Evolutionary conservation across 2,329 filamentous ascomycete genomes (phyloP), one percentile per base, ranked within the genome.

Genomic region (Fusarium gaditjirri): DNA sequence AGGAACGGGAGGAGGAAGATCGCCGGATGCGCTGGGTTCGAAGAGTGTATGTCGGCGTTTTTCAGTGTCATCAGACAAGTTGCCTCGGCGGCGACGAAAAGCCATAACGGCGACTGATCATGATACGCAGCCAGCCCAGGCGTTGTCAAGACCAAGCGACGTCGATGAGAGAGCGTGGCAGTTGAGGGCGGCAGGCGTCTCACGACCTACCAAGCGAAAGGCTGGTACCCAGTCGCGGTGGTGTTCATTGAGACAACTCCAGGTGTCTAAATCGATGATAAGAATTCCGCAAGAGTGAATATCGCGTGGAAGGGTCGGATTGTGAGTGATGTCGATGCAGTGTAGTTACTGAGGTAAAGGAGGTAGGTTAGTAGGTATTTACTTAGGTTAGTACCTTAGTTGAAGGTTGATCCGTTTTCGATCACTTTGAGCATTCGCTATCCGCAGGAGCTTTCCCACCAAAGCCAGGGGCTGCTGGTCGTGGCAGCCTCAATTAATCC

Each of bases 51-150:
- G 87, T 58, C 86, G 86, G 78, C 86, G 86, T 83, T 88, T 88
- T 73, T 90, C 87, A 70, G 83, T 84, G 78, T 90, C 88, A 84
- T 86, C 89, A 82, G 85, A 87, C 84, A 85, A 83, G 76, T 86
- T 87, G 83, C 87, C 88, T 80, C 87, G 87, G 80, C 88, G 88
- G 82, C 88, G 88, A 82, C 90, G 83, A 75, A 90, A 88, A 77
- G 88, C 87, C 88, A 90, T 90, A 77, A 72, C 81, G 78, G 78
- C 79, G 77, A 77, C 75, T 78, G 79, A 70, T 82, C 82, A 84
- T 84, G 78, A 71, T 81, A 80, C 75, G 75, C 74, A 65, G 77
- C 74, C 75, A 75, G 73, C 70, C 76, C 62, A 61, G 68, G 67
- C 67, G 70, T 61, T 70, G 59, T 69, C 68, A 60, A 72, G 59